These are phyloP conservation scores for Penicillium rolfsii DNA, from an alignment of 2,329 filamentous ascomycete genomes.

Conservation along the genomic window DNA sequence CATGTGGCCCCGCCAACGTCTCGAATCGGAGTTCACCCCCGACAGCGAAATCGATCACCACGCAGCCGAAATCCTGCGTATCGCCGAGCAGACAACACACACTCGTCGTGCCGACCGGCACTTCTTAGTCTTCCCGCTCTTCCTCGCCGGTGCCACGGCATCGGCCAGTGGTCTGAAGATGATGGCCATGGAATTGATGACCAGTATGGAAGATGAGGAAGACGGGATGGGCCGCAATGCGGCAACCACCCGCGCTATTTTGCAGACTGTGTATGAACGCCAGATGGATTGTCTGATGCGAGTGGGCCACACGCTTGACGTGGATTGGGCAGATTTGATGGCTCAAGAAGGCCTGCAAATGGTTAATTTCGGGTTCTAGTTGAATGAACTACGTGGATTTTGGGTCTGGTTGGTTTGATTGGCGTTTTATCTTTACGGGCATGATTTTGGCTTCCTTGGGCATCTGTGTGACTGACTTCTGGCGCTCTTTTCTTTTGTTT, in stretches of 20 bases:
- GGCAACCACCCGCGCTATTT: constrained; percentile 48
- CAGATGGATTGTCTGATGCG: constrained; percentile 48
- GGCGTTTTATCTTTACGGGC: constrained; percentile 10
- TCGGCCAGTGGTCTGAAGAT: constrained; percentile 48
- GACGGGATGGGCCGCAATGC: constrained; percentile 53
- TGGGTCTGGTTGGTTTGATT: neutral
- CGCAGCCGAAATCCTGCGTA: constrained; percentile 49
- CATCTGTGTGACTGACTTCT: neutral
- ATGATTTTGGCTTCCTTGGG: constrained; percentile 3
- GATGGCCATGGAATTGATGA: constrained; percentile 54
- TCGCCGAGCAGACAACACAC: constrained; percentile 47
- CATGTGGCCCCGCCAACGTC: constrained; percentile 55
- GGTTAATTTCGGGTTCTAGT: constrained; percentile 56
- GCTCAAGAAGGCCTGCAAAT: constrained; percentile 50
- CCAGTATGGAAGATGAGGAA: constrained; percentile 51
- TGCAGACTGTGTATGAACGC: constrained; percentile 54
- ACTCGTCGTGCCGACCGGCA: constrained; percentile 47
- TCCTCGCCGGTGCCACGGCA: constrained; percentile 55
- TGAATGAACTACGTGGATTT: neutral
- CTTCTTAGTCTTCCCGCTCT: constrained; percentile 57
- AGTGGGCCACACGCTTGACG: constrained; percentile 47
- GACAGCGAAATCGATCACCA: constrained; percentile 51
- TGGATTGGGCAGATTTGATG: constrained; percentile 57
- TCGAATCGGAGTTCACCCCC: constrained; percentile 43
- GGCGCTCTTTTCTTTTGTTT: constrained; percentile 5